phyloP scores from a whole-genome alignment of 2,329 filamentous ascomycete genomes.

The Onygena corvina region DNA sequence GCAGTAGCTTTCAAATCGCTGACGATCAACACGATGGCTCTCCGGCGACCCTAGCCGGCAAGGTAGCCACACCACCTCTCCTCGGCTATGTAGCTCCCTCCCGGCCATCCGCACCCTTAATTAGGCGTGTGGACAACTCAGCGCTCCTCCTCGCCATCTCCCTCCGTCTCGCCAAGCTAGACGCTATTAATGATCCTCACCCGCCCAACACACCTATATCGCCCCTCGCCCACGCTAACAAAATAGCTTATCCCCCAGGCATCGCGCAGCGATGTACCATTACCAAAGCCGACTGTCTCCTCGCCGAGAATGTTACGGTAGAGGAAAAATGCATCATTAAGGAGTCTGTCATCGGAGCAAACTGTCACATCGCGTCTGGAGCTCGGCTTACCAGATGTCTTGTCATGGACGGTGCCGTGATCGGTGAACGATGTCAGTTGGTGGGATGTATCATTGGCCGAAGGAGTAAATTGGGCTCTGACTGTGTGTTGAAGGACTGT shows the following conservation, averaged over 20 bases:
- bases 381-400: conserved; percentile 77
- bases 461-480: conserved; percentile 70
- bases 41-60: conserved; percentile 11
- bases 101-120: conserved; percentile 46
- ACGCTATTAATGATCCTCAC: conserved; percentile 45
- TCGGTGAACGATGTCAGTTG: conserved; percentile 73
- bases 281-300: conserved; percentile 65
- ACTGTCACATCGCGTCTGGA: conserved; percentile 76
- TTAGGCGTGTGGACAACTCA: conserved; percentile 79
- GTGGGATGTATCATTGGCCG: conserved; percentile 79
- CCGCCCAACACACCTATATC: conserved; percentile 43
- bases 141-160: conserved; percentile 70
- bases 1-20: conserved; percentile 1
- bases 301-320: conserved; percentile 79
- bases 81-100: conserved; percentile 65
- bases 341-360: conserved; percentile 75
- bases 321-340: conserved; percentile 88
- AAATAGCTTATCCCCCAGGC: conserved; percentile 71
- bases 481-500: conserved; percentile 69
- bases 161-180: conserved; percentile 73
- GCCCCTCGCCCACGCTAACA: conserved; percentile 64
- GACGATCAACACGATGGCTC: conserved; percentile 12
- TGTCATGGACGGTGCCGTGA: conserved; percentile 79
- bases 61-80: conserved; percentile 54
- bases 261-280: conserved; percentile 73